Conservation (phyloP, 164 flowering plant species). For the Chimonanthus salicifolius region DNA sequence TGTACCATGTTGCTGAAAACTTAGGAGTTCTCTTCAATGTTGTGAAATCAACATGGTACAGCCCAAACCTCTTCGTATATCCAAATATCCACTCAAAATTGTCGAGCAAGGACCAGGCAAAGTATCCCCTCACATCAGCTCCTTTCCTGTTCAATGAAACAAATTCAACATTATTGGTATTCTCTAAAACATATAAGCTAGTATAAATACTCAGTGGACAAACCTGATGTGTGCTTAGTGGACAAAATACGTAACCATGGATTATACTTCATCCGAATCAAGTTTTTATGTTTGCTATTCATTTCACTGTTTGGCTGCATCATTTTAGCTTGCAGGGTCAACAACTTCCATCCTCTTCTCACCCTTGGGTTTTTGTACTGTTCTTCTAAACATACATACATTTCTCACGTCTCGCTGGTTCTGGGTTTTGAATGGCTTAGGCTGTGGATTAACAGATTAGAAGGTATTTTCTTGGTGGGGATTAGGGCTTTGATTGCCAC, state of each 20-base stretch:
- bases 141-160: conserved; percentile 10
- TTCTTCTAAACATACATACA: no score
- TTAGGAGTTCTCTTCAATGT: conserved; percentile 33
- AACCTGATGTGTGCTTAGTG: not conserved
- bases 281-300: not conserved
- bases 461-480: no score
- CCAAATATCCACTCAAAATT: conserved; percentile 41
- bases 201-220: not conserved
- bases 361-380: no score
- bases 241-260: not conserved
- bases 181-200: not conserved
- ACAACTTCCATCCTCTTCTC: no score
- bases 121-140: conserved; percentile 17
- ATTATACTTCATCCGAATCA: not conserved
- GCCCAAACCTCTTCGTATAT: conserved; percentile 26
- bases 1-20: conserved; percentile 41
- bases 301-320: not conserved
- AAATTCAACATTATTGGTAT: not conserved
- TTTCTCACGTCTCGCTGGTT: not conserved
- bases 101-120: conserved; percentile 38
- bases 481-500: no score
- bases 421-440: not conserved
- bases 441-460: not conserved
- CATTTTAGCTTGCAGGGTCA: not conserved
- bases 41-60: conserved; percentile 30